These are phyloP conservation scores for Rhynchospora tenuis DNA, from an alignment of 176 grass and related monocot species.

Conservation along the genomic window DNA sequence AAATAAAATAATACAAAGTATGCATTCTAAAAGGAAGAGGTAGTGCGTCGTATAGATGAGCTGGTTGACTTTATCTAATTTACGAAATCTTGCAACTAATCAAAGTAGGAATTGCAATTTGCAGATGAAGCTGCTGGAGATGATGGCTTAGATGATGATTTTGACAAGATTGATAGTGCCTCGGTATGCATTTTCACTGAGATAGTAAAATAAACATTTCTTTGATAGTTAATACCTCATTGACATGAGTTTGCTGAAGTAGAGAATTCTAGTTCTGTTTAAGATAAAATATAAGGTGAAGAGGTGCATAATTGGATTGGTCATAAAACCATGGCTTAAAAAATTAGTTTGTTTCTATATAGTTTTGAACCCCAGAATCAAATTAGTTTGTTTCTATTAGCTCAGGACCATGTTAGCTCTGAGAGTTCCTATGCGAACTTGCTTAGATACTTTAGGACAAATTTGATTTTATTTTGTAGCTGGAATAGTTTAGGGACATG, in stretches of 20 bases:
- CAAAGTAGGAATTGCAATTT: not conserved
- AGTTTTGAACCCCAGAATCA: not conserved
- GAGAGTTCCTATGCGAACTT: not conserved
- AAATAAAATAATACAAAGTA: not conserved
- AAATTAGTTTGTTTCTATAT: not conserved
- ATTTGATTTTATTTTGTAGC: not conserved
- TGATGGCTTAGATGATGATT: conserved; percentile 77
- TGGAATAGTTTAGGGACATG: not conserved
- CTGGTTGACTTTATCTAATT: not conserved
- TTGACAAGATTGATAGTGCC: conserved; percentile 68
- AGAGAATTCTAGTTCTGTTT: not conserved
- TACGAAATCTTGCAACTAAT: not conserved
- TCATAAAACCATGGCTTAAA: not conserved
- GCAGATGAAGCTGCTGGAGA: conserved; percentile 57
- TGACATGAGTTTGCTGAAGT: not conserved
- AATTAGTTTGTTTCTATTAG: not conserved
- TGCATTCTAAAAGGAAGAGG: too few species aligned
- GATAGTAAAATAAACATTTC: not conserved
- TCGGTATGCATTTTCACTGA: conserved; percentile 42
- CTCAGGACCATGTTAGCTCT: not conserved
- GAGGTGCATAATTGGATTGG: not conserved
- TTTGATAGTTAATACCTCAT: not conserved
- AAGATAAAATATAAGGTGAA: not conserved
- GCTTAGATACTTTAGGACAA: not conserved
- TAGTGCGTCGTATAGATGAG: not conserved